Percentiles rank a stretch among this genome's conserved stretches.
Evolutionary conservation across 1,284 basidiomycete species (phyloP).

Genomic region (Erythrobasidium hasegawianum): DNA sequence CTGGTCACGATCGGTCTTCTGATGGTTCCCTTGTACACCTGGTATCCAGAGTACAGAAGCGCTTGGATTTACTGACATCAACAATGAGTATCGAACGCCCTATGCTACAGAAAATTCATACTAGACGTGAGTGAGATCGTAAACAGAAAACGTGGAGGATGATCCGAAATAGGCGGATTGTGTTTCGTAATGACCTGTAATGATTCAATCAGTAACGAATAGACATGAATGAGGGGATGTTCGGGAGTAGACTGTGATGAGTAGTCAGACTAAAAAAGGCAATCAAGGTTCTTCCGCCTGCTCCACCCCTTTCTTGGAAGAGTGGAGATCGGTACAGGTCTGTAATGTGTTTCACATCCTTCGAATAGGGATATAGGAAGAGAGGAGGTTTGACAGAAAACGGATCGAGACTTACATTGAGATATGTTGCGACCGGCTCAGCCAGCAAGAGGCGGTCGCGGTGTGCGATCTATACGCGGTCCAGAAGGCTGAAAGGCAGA

Average conservation of each 20-base stretch:
- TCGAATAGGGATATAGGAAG: background rate
- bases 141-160: too few relatives aligned
- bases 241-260: too few relatives aligned
- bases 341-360: conserved; percentile 52
- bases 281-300: conserved; percentile 36
- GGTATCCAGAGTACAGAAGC: conserved; percentile 2
- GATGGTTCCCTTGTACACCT: background rate
- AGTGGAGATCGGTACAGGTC: conserved; percentile 55
- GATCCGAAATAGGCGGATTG: too few relatives aligned
- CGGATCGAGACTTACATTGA: conserved; percentile 50
- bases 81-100: too few relatives aligned
- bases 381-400: background rate
- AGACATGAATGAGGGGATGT: too few relatives aligned
- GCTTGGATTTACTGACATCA: background rate
- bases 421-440: background rate
- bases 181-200: too few relatives aligned
- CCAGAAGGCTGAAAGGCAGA: background rate
- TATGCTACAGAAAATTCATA: too few relatives aligned
- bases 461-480: conserved; percentile 37
- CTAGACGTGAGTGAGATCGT: too few relatives aligned
- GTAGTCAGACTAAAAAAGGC: too few relatives aligned
- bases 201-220: too few relatives aligned
- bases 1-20: conserved; percentile 17
- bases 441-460: conserved; percentile 51
- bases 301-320: conserved; percentile 47